phyloP scores from a whole-genome alignment of 169 alveolate species.

The Eimeria necatrix region DNA sequence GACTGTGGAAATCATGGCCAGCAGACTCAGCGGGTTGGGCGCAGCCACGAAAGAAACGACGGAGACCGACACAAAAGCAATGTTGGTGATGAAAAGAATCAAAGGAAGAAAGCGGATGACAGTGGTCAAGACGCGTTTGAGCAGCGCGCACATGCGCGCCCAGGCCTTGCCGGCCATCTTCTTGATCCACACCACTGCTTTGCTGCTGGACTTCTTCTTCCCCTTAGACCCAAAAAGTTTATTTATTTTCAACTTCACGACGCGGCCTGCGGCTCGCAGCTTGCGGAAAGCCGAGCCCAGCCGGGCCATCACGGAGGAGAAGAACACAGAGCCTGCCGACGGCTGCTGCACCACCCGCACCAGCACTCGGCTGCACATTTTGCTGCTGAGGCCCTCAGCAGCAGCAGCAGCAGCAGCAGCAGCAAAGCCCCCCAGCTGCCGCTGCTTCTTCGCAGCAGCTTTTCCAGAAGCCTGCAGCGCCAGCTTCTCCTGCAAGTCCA shows the following conservation, averaged over 20 bases:
- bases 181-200: slow-evolving; percentile 23
- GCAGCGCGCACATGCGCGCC: background rate
- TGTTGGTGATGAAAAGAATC: background rate
- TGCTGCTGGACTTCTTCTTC: background rate
- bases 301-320: slow-evolving; percentile 33
- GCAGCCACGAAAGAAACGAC: background rate
- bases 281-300: slow-evolving; percentile 1
- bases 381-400: background rate
- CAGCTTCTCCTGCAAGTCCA: slow-evolving; percentile 28
- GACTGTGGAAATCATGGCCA: background rate
- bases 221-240: background rate
- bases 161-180: slow-evolving; percentile 8
- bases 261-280: background rate
- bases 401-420: background rate
- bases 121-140: background rate
- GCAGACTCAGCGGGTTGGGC: slow-evolving; percentile 7
- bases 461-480: background rate
- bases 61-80: background rate
- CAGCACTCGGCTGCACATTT: slow-evolving; percentile 31
- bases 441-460: background rate
- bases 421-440: background rate
- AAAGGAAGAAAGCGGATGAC: slow-evolving; percentile 25
- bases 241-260: background rate
- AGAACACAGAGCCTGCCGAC: background rate
- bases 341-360: slow-evolving; percentile 39